These are phyloP conservation scores for Nyctanthes arbortristis DNA, from an alignment of 257 asterid species.

Conservation along the genomic window DNA sequence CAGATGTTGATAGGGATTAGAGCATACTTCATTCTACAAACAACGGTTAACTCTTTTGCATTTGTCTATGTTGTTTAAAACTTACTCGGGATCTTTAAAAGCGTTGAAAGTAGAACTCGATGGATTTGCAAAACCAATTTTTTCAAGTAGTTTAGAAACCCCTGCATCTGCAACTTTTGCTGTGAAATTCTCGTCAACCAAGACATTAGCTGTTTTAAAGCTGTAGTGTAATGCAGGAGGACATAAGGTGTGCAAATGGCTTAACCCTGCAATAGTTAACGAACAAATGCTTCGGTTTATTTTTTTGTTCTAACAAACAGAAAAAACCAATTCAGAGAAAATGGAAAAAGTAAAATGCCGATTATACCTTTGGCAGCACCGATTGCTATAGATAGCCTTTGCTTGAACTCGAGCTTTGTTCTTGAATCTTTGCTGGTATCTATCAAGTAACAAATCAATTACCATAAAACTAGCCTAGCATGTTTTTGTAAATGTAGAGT, in stretches of 20 bases:
- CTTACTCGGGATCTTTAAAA: conserved; percentile 78
- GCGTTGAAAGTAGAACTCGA: conserved; percentile 42
- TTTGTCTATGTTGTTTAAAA: no score
- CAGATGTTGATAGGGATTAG: not conserved
- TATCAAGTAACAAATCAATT: no score
- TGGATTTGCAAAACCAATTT: conserved; percentile 46
- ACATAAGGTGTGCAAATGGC: conserved; percentile 57
- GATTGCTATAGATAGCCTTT: conserved; percentile 62
- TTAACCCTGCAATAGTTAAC: conserved; percentile 47
- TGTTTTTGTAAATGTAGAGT: no score
- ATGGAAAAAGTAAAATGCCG: not conserved
- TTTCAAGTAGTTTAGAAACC: conserved; percentile 41
- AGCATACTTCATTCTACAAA: no score
- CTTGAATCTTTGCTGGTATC: conserved; percentile 39
- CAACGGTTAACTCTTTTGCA: no score
- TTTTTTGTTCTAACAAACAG: no score
- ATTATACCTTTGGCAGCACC: conserved; percentile 87
- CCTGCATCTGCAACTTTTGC: conserved; percentile 82
- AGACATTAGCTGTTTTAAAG: conserved; percentile 71
- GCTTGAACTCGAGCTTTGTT: conserved; percentile 75
- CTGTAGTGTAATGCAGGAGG: conserved; percentile 58
- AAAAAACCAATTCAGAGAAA: no score
- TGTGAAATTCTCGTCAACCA: conserved; percentile 76
- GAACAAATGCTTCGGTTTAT: conserved; percentile 2
- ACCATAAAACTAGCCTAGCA: no score